These are phyloP conservation scores for Cadophora luteo-olivacea DNA, from an alignment of 2,329 filamentous ascomycete species.

Conservation along the genomic window DNA sequence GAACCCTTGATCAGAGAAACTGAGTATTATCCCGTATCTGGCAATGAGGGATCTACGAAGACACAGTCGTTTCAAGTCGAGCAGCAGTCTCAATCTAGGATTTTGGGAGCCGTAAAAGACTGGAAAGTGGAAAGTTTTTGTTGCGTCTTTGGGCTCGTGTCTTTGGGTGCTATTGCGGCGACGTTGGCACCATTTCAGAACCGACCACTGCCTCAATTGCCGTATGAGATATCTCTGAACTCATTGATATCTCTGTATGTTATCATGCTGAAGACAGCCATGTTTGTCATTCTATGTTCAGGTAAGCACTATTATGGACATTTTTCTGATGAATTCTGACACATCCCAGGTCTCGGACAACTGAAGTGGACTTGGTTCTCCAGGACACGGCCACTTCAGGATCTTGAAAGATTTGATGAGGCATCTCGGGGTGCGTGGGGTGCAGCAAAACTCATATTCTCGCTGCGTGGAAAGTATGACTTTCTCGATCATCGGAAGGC, in stretches of 20 bases:
- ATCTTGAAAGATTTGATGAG: conserved; percentile 29
- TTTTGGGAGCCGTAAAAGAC: background rate
- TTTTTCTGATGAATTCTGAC: background rate
- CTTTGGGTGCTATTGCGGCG: conserved; percentile 34
- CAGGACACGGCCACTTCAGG: conserved; percentile 19
- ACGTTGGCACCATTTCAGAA: conserved; percentile 21
- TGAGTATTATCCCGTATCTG: background rate
- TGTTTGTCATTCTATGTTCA: conserved; percentile 24
- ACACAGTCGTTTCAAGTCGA: background rate
- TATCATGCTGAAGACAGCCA: conserved; percentile 26
- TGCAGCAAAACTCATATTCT: conserved; percentile 20
- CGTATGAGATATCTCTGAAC: conserved; percentile 29
- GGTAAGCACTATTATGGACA: background rate
- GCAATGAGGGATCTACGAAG: background rate
- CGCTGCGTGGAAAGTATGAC: conserved; percentile 17
- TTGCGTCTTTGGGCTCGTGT: conserved; percentile 5
- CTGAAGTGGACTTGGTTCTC: conserved; percentile 33
- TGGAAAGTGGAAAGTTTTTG: conserved; percentile 9
- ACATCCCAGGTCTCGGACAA: conserved; percentile 22
- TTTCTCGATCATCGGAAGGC: background rate
- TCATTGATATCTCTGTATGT: conserved; percentile 28
- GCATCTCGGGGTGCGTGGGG: conserved; percentile 27
- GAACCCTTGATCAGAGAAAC: background rate
- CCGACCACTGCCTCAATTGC: conserved; percentile 24
- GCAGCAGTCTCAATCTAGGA: background rate